A percentile compares a stretch with the other conserved stretches of the same genome.
phyloP scores from a whole-genome alignment of 169 alveolate species.

The Plasmodium ovale region DNA sequence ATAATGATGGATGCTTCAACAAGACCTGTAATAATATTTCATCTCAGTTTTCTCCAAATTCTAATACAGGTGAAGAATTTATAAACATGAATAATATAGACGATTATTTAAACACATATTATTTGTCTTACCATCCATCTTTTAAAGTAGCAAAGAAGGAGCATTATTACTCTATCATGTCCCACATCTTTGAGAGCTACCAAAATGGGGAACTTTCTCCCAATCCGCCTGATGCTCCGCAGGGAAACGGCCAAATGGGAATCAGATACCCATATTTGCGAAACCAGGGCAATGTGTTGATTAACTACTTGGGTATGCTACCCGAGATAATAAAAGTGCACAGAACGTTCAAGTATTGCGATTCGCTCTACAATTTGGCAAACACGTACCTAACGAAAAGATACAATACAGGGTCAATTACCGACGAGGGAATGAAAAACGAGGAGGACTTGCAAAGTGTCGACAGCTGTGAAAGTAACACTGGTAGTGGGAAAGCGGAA shows the following conservation, averaged over 20 bases:
- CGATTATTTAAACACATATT: slow-evolving; percentile 54
- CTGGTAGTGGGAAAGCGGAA: background rate
- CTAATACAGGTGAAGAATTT: background rate
- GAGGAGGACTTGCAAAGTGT: background rate
- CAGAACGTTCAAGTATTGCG: slow-evolving; percentile 59
- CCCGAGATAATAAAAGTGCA: slow-evolving; percentile 61
- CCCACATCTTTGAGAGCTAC: slow-evolving; percentile 64
- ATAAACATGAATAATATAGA: slow-evolving; percentile 47
- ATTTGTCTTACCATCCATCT: slow-evolving; percentile 37
- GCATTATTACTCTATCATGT: slow-evolving; percentile 31
- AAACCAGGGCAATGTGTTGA: background rate
- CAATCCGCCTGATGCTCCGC: background rate
- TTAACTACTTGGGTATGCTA: slow-evolving; percentile 32
- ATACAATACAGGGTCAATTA: background rate
- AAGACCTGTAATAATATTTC: background rate
- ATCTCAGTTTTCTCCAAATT: background rate
- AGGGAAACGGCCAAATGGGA: too few species aligned
- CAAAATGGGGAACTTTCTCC: background rate
- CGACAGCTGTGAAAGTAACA: background rate
- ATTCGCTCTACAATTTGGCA: slow-evolving; percentile 32
- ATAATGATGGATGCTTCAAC: background rate
- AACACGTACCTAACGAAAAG: slow-evolving; percentile 14
- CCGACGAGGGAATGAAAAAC: background rate
- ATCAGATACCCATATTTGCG: slow-evolving; percentile 12
- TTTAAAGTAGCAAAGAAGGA: slow-evolving; percentile 44